These are phyloP conservation scores for Oryza meyeriana DNA, from an alignment of 176 grass and related monocot genomes.

Conservation along the genomic window DNA sequence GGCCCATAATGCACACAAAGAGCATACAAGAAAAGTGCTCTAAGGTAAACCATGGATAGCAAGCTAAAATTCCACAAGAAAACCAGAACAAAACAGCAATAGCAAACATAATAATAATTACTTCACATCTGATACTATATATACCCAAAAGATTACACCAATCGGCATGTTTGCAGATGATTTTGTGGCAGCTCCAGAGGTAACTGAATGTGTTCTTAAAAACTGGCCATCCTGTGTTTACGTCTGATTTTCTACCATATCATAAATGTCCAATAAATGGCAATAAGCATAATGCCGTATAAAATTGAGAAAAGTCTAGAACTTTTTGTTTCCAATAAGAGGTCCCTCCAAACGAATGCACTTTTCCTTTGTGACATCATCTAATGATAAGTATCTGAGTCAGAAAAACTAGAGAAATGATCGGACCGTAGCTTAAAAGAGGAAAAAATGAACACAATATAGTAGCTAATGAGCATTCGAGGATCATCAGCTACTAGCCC, in stretches of 20 bases:
- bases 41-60: slow-evolving; percentile 91
- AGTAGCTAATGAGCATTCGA: slow-evolving; percentile 90
- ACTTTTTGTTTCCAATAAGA: slow-evolving; percentile 99
- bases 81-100: slow-evolving; percentile 88
- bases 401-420: slow-evolving; percentile 74
- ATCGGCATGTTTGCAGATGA: slow-evolving; percentile 60
- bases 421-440: slow-evolving; percentile 90
- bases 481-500: slow-evolving; percentile 85
- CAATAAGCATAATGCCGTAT: slow-evolving; percentile 83
- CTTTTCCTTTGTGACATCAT: slow-evolving; percentile 88
- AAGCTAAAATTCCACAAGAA: slow-evolving; percentile 99
- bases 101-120: slow-evolving; percentile 98
- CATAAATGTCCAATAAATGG: slow-evolving; percentile 71
- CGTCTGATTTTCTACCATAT: slow-evolving; percentile 48
- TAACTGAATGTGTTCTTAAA: slow-evolving; percentile 62
- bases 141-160: slow-evolving; percentile 69
- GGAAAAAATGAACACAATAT: slow-evolving; percentile 92
- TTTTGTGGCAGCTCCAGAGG: slow-evolving; percentile 31
- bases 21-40: slow-evolving; percentile 93
- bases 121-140: slow-evolving; percentile 95
- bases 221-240: slow-evolving; percentile 51
- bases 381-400: slow-evolving; percentile 70
- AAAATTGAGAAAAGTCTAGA: slow-evolving; percentile 98
- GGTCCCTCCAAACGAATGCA: slow-evolving; percentile 81
- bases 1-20: slow-evolving; percentile 96